Evolutionary conservation across 495 filamentous ascomycete species (phyloP).

Genomic region (Penicillium canariense): DNA sequence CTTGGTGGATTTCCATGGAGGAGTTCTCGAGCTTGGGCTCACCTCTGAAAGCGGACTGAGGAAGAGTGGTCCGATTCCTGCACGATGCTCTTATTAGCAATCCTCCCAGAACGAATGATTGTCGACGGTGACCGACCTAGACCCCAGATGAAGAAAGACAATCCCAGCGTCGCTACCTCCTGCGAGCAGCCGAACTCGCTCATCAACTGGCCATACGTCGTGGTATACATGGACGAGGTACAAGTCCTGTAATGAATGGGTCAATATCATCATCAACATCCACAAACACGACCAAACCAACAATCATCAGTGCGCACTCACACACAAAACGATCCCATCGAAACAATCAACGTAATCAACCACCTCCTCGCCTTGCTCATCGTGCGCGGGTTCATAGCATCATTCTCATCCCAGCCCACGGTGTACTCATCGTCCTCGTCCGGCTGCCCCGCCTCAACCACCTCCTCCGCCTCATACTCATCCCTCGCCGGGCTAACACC

Average conservation of each 20-base stretch:
- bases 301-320: conserved; percentile 45
- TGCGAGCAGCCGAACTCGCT: conserved; percentile 68
- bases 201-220: conserved; percentile 79
- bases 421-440: conserved; percentile 44
- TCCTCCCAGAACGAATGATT: conserved; percentile 18
- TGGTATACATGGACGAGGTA: conserved; percentile 84
- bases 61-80: conserved; percentile 70
- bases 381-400: conserved; percentile 70
- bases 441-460: conserved; percentile 17
- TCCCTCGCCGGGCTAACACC: conserved; percentile 50
- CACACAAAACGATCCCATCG: conserved; percentile 76
- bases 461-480: conserved; percentile 22
- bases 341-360: conserved; percentile 72
- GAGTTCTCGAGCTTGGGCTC: neutral
- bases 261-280: conserved; percentile 1
- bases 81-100: conserved; percentile 7
- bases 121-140: conserved; percentile 34
- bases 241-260: conserved; percentile 66
- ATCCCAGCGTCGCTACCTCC: conserved; percentile 71
- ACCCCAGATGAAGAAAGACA: conserved; percentile 78
- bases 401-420: conserved; percentile 71
- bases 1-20: neutral
- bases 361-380: conserved; percentile 69
- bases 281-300: neutral
- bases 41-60: conserved; percentile 64